Percentiles rank a stretch among this genome's conserved stretches.
Evolutionary conservation across 371 early-diverging fungal genomes (phyloP).

Genomic region (Amoeboradix gromovi): DNA sequence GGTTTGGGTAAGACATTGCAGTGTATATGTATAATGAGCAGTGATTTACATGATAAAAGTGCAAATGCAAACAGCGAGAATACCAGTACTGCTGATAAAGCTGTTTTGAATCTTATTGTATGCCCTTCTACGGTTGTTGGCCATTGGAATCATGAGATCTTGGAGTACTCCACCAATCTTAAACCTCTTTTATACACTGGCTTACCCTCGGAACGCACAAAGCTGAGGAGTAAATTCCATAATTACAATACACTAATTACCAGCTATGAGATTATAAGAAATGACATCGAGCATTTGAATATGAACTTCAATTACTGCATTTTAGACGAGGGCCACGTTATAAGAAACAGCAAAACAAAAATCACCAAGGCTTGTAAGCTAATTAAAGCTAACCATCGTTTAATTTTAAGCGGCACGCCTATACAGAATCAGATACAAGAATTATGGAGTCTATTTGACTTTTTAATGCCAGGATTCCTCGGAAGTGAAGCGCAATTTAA

Average conservation of each 20-base stretch:
- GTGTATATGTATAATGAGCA: constrained; percentile 72
- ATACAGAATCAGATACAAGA: constrained; percentile 94
- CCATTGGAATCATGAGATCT: constrained; percentile 92
- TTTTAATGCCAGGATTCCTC: constrained; percentile 86
- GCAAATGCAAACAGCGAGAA: constrained; percentile 27
- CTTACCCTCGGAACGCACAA: constrained; percentile 38
- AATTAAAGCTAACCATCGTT: constrained; percentile 47
- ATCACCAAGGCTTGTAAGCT: constrained; percentile 64
- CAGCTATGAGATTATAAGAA: constrained; percentile 86
- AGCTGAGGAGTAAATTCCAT: constrained; percentile 8
- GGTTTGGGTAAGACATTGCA: constrained; percentile 80
- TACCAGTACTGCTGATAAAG: constrained; percentile 11
- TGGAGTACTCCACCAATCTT: constrained; percentile 15
- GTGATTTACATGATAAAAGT: constrained; percentile 43
- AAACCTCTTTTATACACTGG: constrained; percentile 58
- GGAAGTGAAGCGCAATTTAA: constrained; percentile 70
- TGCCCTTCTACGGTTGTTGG: constrained; percentile 88
- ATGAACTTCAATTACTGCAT: constrained; percentile 75
- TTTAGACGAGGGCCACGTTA: constrained; percentile 97
- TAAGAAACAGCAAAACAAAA: constrained; percentile 83
- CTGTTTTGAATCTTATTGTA: constrained; percentile 61
- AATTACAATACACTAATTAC: constrained; percentile 54
- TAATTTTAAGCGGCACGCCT: constrained; percentile 94
- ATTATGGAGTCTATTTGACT: constrained; percentile 92
- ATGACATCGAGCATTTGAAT: constrained; percentile 55